These are phyloP conservation scores for Lithospermum erythrorhizon DNA, from an alignment of 257 asterid genomes.

Conservation along the genomic window DNA sequence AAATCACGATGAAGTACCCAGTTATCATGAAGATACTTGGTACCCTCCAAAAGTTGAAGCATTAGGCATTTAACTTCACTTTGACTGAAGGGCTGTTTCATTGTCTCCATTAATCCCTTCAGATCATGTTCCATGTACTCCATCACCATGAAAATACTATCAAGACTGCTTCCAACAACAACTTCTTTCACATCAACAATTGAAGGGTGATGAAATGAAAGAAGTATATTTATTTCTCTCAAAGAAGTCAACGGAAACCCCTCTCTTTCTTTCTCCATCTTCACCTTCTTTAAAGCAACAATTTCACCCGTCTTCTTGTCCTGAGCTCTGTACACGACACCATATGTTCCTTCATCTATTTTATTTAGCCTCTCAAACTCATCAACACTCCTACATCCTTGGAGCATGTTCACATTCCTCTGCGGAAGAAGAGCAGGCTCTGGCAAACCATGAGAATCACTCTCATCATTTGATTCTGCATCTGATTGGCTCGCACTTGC, in stretches of 20 bases:
- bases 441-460: conserved; percentile 31
- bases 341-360: conserved; percentile 92
- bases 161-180: conserved; percentile 66
- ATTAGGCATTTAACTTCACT: conserved; percentile 90
- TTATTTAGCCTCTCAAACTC: conserved; percentile 81
- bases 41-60: conserved; percentile 81
- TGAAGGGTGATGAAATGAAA: conserved; percentile 67
- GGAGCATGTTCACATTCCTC: conserved; percentile 81
- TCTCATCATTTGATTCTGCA: conserved; percentile 44
- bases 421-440: conserved; percentile 39
- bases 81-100: conserved; percentile 72
- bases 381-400: conserved; percentile 79
- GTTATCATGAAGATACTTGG: conserved; percentile 74
- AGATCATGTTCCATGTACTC: conserved; percentile 97
- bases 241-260: conserved; percentile 85
- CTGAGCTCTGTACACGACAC: conserved; percentile 76
- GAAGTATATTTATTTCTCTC: conserved; percentile 78
- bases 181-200: conserved; percentile 91
- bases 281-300: conserved; percentile 86
- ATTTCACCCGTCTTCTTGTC: conserved; percentile 78
- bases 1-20: conserved; percentile 91
- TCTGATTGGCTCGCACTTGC: conserved; percentile 39
- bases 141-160: conserved; percentile 84
- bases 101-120: conserved; percentile 70
- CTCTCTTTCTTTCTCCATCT: conserved; percentile 84